Evolutionary conservation across 345 rosid species (phyloP).

Genomic region (Syzygium aqueum): DNA sequence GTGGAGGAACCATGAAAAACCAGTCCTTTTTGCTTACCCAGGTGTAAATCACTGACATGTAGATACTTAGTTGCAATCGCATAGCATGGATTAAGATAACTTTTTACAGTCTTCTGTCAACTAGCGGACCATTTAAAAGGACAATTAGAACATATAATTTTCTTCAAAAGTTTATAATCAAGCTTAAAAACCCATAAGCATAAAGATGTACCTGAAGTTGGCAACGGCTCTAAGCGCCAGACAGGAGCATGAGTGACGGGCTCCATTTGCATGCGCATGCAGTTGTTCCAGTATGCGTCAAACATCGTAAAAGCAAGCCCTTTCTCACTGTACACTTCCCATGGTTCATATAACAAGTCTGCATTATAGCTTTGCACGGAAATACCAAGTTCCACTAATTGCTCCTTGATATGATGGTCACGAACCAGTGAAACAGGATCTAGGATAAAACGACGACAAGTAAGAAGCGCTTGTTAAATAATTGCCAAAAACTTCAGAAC

Average conservation of each 20-base stretch:
- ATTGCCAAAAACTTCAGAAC: neutral
- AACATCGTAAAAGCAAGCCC: slow-evolving; percentile 69
- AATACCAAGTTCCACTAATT: slow-evolving; percentile 56
- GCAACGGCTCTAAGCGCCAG: slow-evolving; percentile 42
- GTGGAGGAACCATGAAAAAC: neutral
- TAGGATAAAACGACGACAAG: slow-evolving; percentile 2
- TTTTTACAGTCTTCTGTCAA: neutral
- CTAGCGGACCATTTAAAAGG: neutral
- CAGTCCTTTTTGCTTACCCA: neutral
- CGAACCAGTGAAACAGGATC: slow-evolving; percentile 85
- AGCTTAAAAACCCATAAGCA: neutral
- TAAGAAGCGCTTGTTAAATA: neutral
- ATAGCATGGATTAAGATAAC: neutral
- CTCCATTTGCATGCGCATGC: slow-evolving; percentile 54
- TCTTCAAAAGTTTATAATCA: neutral
- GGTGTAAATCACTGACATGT: neutral
- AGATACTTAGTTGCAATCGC: neutral
- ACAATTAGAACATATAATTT: neutral
- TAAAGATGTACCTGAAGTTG: slow-evolving; percentile 40
- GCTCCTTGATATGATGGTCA: slow-evolving; percentile 73
- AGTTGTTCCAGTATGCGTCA: slow-evolving; percentile 62
- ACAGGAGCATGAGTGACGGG: slow-evolving; percentile 64
- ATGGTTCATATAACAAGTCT: slow-evolving; percentile 85
- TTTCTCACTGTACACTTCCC: slow-evolving; percentile 69
- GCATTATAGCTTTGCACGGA: slow-evolving; percentile 89